Evolutionary conservation across 2,329 filamentous ascomycete species (phyloP), one percentile per base, ranked within the genome.

Genomic region (Alternaria burnsii): DNA sequence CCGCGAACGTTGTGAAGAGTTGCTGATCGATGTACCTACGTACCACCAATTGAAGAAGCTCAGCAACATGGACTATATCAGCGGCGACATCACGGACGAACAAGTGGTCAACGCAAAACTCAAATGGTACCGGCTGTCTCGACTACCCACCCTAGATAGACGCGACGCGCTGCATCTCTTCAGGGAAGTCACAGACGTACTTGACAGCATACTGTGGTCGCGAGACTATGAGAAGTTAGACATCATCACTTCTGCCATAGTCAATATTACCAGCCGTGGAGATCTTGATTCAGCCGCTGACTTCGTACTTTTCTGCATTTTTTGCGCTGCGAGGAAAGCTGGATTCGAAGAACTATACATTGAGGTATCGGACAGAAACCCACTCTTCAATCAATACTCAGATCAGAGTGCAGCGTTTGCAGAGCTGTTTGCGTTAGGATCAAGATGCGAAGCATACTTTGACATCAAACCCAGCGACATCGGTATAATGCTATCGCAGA

Each of bases 391-490:
- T 55, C 81, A 84, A 20, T 87, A 88, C 57, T 80, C 86, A 2
- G 87, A 89, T 58, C 87, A 89, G 71, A 87, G 87, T 14, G 87
- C 86, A 32, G 86, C 86, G 7, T 89, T 89, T 67, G 84, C 87
- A 1, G 87, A 89, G 70, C 83, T 88, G 0, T 89, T 88, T 74
- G 87, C 86, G 0, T 78, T 89, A 2, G 87, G 87, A 1, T 89
- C 87, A 4, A 84, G 87, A 55, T 89, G 87, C 68, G 86, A 88
- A 61, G 81, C 84, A 1, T 89, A 88, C 68, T 88, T 89, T 59
- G 86, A 87, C 59, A 82, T 89, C 50, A 71, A 68, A 42, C 77
- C 72, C 1, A 79, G 74, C 61, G 72, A 75, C 42, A 78, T 78
- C 51, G 76, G 76, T 16, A 61, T 74, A 34, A 48, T 78, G 18